Conservation (phyloP, 2,329 filamentous ascomycete genomes). For the Fusarium torreyae region DNA sequence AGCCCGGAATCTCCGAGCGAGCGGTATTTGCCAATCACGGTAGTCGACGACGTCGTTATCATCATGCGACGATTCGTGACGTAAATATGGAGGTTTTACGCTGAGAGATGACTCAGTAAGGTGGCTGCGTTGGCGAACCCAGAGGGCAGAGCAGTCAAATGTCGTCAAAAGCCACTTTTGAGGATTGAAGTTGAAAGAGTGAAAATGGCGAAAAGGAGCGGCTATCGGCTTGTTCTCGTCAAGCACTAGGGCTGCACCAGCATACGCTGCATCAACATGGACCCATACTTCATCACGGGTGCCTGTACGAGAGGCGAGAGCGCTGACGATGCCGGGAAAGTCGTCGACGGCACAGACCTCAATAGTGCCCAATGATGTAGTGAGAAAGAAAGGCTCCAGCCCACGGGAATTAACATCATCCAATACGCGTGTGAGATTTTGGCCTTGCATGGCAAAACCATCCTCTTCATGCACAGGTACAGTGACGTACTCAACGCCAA, state of each 20-base stretch:
- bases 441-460: slow-evolving; percentile 79
- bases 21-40: slow-evolving; percentile 96
- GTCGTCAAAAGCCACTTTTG: slow-evolving; percentile 99
- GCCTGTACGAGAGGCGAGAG: slow-evolving; percentile 62
- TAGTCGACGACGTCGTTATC: slow-evolving; percentile 92
- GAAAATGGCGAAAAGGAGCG: slow-evolving; percentile 74
- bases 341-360: slow-evolving; percentile 91
- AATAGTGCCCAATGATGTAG: slow-evolving; percentile 87
- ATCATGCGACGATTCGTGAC: slow-evolving; percentile 81
- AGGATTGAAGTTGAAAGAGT: slow-evolving; percentile 95
- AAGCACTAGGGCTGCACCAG: slow-evolving; percentile 85
- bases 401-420: slow-evolving; percentile 64
- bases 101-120: slow-evolving; percentile 81
- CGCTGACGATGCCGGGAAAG: slow-evolving; percentile 68
- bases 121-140: slow-evolving; percentile 81
- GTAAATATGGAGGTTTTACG: slow-evolving; percentile 84
- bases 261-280: slow-evolving; percentile 94
- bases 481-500: slow-evolving; percentile 85
- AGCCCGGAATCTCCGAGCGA: slow-evolving; percentile 88
- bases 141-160: slow-evolving; percentile 89
- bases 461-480: slow-evolving; percentile 75
- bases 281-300: slow-evolving; percentile 78
- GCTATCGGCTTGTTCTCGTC: slow-evolving; percentile 84
- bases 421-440: slow-evolving; percentile 67
- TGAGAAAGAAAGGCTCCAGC: slow-evolving; percentile 89